phyloP scores from a whole-genome alignment of 2,329 filamentous ascomycete genomes.

The Fragosphaeria purpurea region DNA sequence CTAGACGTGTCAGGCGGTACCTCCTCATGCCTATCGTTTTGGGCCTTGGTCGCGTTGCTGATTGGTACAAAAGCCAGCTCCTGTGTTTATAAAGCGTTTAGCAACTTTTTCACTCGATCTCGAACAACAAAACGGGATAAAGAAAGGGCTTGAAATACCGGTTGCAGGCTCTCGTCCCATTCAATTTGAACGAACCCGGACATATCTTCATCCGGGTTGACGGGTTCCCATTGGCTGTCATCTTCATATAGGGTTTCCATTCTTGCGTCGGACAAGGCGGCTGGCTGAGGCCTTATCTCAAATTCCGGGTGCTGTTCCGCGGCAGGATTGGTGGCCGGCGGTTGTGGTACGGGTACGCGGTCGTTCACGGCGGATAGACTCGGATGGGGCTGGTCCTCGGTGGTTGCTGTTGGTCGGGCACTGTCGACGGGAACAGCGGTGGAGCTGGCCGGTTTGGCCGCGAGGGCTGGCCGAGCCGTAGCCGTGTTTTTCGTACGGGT shows the following conservation, averaged over 20 bases:
- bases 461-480: neutral
- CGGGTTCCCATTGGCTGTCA: slow-evolving; percentile 62
- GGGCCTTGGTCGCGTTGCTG: slow-evolving; percentile 25
- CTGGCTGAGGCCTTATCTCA: slow-evolving; percentile 20
- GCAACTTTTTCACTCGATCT: no score
- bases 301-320: slow-evolving; percentile 22
- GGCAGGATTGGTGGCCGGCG: slow-evolving; percentile 17
- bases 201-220: slow-evolving; percentile 49
- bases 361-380: neutral
- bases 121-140: no score
- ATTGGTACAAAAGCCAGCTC: slow-evolving; percentile 26
- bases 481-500: neutral
- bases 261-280: slow-evolving; percentile 44
- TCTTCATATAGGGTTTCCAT: slow-evolving; percentile 62
- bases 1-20: slow-evolving; percentile 14
- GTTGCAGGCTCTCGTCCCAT: slow-evolving; percentile 62
- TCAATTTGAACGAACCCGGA: slow-evolving; percentile 58
- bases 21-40: slow-evolving; percentile 9
- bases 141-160: slow-evolving; percentile 27
- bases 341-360: neutral
- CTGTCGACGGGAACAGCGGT: neutral
- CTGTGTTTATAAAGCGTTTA: neutral
- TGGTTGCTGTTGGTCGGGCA: slow-evolving; percentile 10
- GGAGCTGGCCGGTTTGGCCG: neutral
- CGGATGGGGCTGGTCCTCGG: slow-evolving; percentile 22